Base-by-base conservation (phyloP, 371 early-diverging fungal species). In the Saksenaea oblongispora region DNA sequence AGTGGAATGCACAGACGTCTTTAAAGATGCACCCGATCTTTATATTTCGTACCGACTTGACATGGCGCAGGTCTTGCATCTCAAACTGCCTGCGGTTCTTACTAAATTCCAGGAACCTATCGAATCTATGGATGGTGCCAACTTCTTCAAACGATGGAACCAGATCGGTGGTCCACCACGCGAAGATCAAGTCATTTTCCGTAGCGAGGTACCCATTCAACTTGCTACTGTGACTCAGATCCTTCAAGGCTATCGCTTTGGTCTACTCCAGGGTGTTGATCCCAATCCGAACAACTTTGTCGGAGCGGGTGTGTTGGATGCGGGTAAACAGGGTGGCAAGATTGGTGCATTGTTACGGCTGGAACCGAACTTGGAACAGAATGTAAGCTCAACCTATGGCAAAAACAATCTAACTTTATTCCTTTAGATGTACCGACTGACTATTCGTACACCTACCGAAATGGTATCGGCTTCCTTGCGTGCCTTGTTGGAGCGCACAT, bases 61-160 rank as follows among this genome's bases (percentile, higher is more conserved):
- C 24, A 86, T 80, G 3, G 77, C 78, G 34, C 77, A 78, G 41
- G 70, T 70, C 18, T 66, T 86, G 9, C 79, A 80, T 31, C 67
- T 95, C 41, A 87, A 87, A 58, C 65, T 97, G 22, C 99, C 99
- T 0, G 75, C 95, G 5, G 78, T 85, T 3, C 63, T 94, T 26
- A 82, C 91, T 13, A 95, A 95, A 59, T 98, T 98, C 73, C 84
- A 93, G 66, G 91, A 93, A 34, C 93, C 95, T 1, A 91, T 95
- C 11, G 78, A 77, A 14, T 76, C 72, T 10, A 87, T 98, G 70
- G 69, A 87, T 22, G 85, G 89, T 7, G 61, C 75, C n/a, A 95
- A 94, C 75, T 98, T 95, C 74, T 95, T 97, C 67, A 77, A 83
- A 18, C 87, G 98, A 24, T 98, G 99, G 99, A 91, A 90, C 70